phyloP scores from a whole-genome alignment of 805 yeast species.

The Spathaspora girioi region DNA sequence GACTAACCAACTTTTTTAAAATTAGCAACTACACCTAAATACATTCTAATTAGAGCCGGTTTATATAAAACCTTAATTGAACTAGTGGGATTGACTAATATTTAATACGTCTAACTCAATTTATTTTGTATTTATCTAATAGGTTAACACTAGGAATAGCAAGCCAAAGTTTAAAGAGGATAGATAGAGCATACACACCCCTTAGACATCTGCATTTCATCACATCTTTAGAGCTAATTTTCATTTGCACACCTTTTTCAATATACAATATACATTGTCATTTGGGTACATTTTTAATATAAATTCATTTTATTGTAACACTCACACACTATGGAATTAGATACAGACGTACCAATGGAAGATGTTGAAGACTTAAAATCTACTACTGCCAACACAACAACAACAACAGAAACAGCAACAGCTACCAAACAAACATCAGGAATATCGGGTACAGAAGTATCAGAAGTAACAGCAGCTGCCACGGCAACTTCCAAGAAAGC shows the following conservation, averaged over 20 bases:
- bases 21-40: neutral
- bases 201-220: too few species aligned
- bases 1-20: neutral
- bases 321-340: slow-evolving; percentile 55
- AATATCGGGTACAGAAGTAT: too few species aligned
- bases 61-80: neutral
- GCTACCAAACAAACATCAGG: neutral
- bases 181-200: too few species aligned
- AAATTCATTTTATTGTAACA: neutral
- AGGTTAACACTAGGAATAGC: neutral
- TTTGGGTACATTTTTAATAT: neutral
- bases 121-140: neutral
- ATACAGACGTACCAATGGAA: slow-evolving; percentile 82
- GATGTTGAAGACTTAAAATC: slow-evolving; percentile 54
- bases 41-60: neutral
- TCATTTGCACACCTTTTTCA: neutral
- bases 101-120: neutral
- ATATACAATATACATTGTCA: neutral
- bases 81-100: neutral
- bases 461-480: slow-evolving; percentile 7
- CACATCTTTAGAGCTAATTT: too few species aligned
- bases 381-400: slow-evolving; percentile 2
- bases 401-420: slow-evolving; percentile 12
- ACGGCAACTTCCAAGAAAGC: slow-evolving; percentile 28
- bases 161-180: neutral